Conservation (phyloP, 371 early-diverging fungal species). For the Vairimorpha ceranae region DNA sequence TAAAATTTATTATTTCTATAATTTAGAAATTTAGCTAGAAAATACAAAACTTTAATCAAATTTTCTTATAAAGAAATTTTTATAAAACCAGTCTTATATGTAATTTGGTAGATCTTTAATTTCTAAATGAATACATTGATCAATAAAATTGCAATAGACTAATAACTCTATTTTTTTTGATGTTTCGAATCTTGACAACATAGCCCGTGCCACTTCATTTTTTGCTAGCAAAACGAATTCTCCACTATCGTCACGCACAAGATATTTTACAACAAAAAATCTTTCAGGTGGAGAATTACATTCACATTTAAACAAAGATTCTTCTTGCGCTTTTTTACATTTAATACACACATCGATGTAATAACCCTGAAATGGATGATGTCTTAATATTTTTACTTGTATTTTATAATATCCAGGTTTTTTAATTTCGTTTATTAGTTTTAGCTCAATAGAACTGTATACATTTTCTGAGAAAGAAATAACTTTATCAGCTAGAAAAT, state of each 20-base stretch:
- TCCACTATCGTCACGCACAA: background rate
- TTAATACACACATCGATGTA: background rate
- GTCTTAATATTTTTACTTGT: conserved; percentile 21
- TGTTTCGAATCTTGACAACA: background rate
- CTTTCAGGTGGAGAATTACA: background rate
- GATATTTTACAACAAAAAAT: background rate
- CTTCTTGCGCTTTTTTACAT: background rate
- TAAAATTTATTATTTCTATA: too few species aligned
- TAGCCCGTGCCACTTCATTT: background rate
- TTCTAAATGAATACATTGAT: background rate
- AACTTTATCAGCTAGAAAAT: background rate
- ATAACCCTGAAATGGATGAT: background rate
- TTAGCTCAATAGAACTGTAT: background rate
- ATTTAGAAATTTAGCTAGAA: too few species aligned
- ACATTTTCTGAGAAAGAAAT: background rate
- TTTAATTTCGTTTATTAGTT: background rate
- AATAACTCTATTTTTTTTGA: background rate
- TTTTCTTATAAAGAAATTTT: too few species aligned
- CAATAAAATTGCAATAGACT: background rate
- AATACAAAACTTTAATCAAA: too few species aligned
- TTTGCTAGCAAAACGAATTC: background rate
- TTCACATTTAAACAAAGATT: background rate
- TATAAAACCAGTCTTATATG: too few species aligned
- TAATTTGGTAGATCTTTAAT: background rate
- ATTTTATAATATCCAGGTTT: conserved; percentile 16